Conservation (phyloP, 805 yeast species). For the Cyberlindnera lachancei region DNA sequence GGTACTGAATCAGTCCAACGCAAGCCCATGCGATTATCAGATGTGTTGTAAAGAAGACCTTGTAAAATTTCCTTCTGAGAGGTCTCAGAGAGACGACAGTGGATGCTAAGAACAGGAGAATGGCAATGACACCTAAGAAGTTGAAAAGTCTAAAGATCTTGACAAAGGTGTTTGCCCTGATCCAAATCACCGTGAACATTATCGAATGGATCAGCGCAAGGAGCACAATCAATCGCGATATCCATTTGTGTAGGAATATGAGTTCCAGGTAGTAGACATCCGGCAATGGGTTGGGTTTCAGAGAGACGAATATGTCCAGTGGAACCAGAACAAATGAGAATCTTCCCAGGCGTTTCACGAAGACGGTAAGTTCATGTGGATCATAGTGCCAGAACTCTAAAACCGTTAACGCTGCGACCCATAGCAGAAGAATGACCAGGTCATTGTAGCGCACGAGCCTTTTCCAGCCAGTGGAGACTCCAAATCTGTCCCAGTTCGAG, state of each 20-base stretch:
- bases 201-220: conserved; percentile 42
- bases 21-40: conserved; percentile 40
- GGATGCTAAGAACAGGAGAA: conserved; percentile 29
- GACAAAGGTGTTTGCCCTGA: conserved; percentile 25
- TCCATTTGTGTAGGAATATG: conserved; percentile 61
- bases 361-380: conserved; percentile 27
- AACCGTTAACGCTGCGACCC: conserved; percentile 26
- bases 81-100: conserved; percentile 39
- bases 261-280: conserved; percentile 45
- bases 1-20: conserved; percentile 41
- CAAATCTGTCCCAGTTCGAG: conserved; percentile 30
- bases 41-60: conserved; percentile 50
- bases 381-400: conserved; percentile 30
- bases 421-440: conserved; percentile 27
- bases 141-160: conserved; percentile 35
- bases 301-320: conserved; percentile 44
- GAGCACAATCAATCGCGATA: conserved; percentile 48
- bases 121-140: conserved; percentile 43
- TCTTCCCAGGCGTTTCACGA: conserved; percentile 55
- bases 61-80: conserved; percentile 43
- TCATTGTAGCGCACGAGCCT: conserved; percentile 29
- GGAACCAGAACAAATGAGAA: conserved; percentile 52
- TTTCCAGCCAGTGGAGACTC: conserved; percentile 29
- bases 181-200: conserved; percentile 47
- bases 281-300: conserved; percentile 48